Evolutionary conservation across 768 basidiomycete species (phyloP).

Genomic region (Cystobasidium onofrii): DNA sequence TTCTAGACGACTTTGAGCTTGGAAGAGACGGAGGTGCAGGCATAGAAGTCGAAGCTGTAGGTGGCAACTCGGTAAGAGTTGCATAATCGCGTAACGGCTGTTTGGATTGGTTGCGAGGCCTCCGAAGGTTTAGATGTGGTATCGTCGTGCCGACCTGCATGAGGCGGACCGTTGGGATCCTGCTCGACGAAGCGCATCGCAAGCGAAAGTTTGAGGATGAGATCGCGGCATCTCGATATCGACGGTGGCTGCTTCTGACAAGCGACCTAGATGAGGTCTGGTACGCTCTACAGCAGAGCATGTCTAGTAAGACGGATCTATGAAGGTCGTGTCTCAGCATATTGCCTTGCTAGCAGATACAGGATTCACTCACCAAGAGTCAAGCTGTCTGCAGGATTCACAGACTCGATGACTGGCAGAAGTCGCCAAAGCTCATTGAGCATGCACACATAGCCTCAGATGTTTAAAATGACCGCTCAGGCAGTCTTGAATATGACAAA

Average conservation of each 20-base stretch:
- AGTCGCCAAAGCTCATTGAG: not conserved
- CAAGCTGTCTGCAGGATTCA: not conserved
- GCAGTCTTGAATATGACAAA: not conserved
- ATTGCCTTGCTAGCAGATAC: too few species aligned
- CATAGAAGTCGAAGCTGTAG: not conserved
- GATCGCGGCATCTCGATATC: not conserved
- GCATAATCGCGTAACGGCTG: not conserved
- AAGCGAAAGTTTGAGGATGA: not conserved
- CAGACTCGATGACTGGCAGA: not conserved
- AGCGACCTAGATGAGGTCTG: not conserved
- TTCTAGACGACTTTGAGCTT: not conserved
- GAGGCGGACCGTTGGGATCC: not conserved
- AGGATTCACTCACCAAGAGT: not conserved
- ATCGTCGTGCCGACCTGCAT: not conserved
- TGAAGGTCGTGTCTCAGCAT: not conserved
- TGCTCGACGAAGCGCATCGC: not conserved
- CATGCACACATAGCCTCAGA: not conserved
- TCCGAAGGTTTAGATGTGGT: not conserved
- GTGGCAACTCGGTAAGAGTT: conserved; percentile 4
- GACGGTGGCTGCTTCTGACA: not conserved
- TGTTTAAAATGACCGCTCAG: not conserved
- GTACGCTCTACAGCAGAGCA: not conserved
- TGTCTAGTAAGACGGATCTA: not conserved
- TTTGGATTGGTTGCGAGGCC: not conserved
- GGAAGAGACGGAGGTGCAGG: not conserved